Percentiles rank a stretch among this genome's conserved stretches.
Conservation (phyloP, 2,329 filamentous ascomycete genomes). For the Dactylonectria estremocensis region DNA sequence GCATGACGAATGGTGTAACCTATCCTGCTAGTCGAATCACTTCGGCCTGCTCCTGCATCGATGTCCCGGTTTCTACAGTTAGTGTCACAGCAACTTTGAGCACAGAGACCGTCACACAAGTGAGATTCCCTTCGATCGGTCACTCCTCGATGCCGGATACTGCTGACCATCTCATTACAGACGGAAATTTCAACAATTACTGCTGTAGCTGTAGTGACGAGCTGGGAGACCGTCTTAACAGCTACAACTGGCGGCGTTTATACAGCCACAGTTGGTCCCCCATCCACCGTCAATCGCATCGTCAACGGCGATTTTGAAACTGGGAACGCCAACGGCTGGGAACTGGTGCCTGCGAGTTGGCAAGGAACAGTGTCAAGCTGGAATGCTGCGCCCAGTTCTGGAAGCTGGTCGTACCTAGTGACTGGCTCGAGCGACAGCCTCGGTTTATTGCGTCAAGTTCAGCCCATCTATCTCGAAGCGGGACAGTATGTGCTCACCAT, state of each 20-base stretch:
- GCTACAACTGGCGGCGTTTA: slow-evolving; percentile 18
- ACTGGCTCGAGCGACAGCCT: slow-evolving; percentile 8
- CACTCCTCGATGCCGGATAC: too few species aligned
- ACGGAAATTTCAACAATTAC: slow-evolving; percentile 19
- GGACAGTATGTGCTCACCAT: slow-evolving; percentile 13
- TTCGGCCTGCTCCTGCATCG: slow-evolving; percentile 45
- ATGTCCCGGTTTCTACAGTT: slow-evolving; percentile 39
- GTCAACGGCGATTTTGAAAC: slow-evolving; percentile 29
- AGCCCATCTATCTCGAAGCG: slow-evolving; percentile 26
- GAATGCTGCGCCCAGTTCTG: background rate
- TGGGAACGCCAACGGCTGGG: slow-evolving; percentile 22
- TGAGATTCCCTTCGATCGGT: background rate
- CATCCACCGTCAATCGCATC: slow-evolving; percentile 18
- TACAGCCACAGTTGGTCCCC: slow-evolving; percentile 30
- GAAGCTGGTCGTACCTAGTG: slow-evolving; percentile 12
- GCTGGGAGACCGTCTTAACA: slow-evolving; percentile 31
- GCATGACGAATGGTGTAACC: slow-evolving; percentile 42
- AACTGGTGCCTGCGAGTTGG: slow-evolving; percentile 23
- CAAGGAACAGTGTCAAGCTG: slow-evolving; percentile 9
- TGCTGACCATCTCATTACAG: slow-evolving; percentile 4
- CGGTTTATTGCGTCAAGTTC: slow-evolving; percentile 14
- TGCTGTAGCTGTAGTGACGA: slow-evolving; percentile 20
- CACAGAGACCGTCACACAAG: slow-evolving; percentile 27
- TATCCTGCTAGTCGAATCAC: slow-evolving; percentile 45
- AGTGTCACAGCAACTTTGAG: slow-evolving; percentile 31